Conservation (phyloP, 257 asterid species). For the Solanum bulbocastanum region DNA sequence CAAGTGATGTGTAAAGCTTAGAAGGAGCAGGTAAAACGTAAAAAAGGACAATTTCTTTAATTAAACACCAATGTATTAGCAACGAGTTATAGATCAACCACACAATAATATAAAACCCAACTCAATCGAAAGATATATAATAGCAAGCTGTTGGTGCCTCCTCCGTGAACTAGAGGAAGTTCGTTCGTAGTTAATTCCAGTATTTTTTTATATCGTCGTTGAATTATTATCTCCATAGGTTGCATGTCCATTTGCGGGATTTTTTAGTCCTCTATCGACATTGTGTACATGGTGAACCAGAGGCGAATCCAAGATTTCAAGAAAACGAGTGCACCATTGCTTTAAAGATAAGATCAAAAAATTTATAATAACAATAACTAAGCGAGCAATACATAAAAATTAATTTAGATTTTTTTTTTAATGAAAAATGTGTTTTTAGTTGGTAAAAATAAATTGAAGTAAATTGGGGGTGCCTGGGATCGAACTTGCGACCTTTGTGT, state of each 20-base stretch:
- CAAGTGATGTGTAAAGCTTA: neutral
- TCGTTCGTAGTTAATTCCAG: neutral
- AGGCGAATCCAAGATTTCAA: too few species aligned
- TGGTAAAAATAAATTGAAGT: too few species aligned
- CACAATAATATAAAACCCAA: neutral
- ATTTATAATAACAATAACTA: too few species aligned
- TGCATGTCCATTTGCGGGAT: rapidly evolving
- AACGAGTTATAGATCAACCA: neutral
- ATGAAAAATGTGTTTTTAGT: too few species aligned
- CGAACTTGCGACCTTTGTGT: too few species aligned
- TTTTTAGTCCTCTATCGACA: neutral
- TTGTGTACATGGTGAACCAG: neutral
- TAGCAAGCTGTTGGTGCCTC: neutral
- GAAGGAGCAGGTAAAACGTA: too few species aligned
- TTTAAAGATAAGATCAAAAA: too few species aligned
- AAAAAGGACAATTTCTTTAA: too few species aligned
- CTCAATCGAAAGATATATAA: neutral
- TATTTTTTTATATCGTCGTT: neutral
- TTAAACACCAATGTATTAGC: neutral
- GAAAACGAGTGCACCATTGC: too few species aligned
- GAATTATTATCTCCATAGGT: neutral
- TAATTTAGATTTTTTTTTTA: too few species aligned
- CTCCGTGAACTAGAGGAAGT: neutral
- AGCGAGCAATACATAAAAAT: too few species aligned
- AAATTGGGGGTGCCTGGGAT: too few species aligned